phyloP scores from a whole-genome alignment of 768 basidiomycete species.

The Mycena vulgaris region DNA sequence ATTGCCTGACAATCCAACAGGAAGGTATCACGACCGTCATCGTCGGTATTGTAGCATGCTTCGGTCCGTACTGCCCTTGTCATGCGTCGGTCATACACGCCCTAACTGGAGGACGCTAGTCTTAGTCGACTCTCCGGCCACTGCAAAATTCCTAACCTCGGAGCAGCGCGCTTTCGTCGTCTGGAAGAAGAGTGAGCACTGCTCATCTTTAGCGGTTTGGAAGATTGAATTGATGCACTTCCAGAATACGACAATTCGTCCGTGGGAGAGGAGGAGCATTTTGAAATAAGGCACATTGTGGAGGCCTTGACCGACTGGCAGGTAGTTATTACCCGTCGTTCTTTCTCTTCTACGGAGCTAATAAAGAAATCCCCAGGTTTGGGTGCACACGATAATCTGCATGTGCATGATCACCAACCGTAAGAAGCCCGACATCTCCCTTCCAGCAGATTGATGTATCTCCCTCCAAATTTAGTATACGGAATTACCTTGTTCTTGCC shows the following conservation, averaged over 20 bases:
- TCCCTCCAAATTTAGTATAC: conserved; percentile 70
- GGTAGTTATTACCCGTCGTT: conserved; percentile 43
- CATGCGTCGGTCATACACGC: background rate
- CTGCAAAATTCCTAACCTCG: conserved; percentile 72
- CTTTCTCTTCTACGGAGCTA: background rate
- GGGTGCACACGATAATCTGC: conserved; percentile 70
- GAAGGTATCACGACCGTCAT: conserved; percentile 76
- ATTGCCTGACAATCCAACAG: background rate
- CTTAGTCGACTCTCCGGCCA: conserved; percentile 73
- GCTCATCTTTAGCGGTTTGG: background rate
- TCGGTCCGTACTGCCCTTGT: conserved; percentile 54
- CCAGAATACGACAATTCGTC: conserved; percentile 72
- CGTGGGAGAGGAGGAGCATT: conserved; percentile 74
- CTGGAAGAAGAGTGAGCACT: conserved; percentile 69
- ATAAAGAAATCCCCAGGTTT: conserved; percentile 54
- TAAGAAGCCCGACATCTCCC: conserved; percentile 51
- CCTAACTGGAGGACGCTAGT: conserved; percentile 52
- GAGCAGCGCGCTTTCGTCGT: conserved; percentile 72
- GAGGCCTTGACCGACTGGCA: conserved; percentile 77
- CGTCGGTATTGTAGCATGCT: conserved; percentile 67
- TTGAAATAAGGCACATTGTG: conserved; percentile 67
- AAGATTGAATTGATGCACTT: background rate
- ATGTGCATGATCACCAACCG: conserved; percentile 72
- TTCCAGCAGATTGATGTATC: too few species aligned
- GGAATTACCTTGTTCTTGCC: conserved; percentile 82